Base-by-base conservation (phyloP, 2,329 filamentous ascomycete species). In the Alternaria viburni region DNA sequence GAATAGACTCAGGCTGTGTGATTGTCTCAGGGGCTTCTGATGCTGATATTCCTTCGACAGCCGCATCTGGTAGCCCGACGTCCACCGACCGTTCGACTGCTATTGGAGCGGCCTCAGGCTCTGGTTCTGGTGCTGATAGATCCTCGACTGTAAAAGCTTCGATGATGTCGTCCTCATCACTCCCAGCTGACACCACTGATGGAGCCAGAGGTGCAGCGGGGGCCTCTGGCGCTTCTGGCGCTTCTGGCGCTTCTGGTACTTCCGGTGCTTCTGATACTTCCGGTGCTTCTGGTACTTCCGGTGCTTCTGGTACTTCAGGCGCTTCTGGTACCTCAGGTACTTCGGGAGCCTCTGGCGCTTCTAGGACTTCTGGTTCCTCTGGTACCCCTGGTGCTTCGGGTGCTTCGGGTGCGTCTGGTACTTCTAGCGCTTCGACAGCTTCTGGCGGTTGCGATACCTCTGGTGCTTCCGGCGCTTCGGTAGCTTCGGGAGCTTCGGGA, bases 51-150 rank as follows among this genome's bases (percentile, higher is more conserved):
- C 36, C 57, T 44, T 57, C 54, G 12, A 68, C 64, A 11, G 32
- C 45, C 21, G 46, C 59, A 11, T 58, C 47, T 13, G 49, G 19
- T n/a, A 64, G 64, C 41, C 69, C 57, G 17, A 60, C 57, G 44
- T 57, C 21, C 57, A 46, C 47, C 19, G 50, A 28, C 15, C 44
- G 45, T 54, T 52, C 26, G 17, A 13, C 23, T 19, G 26, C 25
- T 25, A n/a, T 9, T 9, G 44, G 36, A 56, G 49, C 4, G 12
- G 12, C 41, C n/a, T 56, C 45, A 13, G 50, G 51, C 26, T 56
- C 46, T 36, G 21, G 25, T 41, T 25, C 50, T 3, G 21, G 32
- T 28, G 25, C n/a, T n/a, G 28, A 32, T 30, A 43, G 30, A 21
- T 32, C 25, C 51, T 59, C 45, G 49, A 54, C 28, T 21, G 43